Conservation (phyloP, 2,329 filamentous ascomycete genomes). For the Diaporthe ilicicola region DNA sequence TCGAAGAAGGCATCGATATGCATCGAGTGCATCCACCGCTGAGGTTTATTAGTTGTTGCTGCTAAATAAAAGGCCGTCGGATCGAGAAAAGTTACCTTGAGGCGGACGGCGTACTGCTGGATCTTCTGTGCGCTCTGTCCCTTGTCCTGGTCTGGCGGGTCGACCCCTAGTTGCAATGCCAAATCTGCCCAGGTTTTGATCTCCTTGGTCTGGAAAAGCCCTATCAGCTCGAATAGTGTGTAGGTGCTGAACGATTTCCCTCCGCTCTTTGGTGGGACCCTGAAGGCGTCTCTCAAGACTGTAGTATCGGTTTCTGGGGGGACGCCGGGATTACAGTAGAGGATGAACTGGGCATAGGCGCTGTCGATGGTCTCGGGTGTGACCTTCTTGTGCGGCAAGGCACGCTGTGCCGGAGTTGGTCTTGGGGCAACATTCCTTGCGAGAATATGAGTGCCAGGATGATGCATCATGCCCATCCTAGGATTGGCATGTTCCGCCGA, state of each 20-base stretch:
- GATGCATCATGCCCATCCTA: constrained; percentile 33
- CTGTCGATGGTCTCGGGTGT: constrained; percentile 78
- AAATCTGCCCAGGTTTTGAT: constrained; percentile 94
- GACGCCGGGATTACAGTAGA: constrained; percentile 90
- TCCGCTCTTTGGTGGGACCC: constrained; percentile 83
- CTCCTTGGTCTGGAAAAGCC: constrained; percentile 80
- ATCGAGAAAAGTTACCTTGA: constrained; percentile 73
- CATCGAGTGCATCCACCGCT: constrained; percentile 98
- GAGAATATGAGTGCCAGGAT: constrained; percentile 31
- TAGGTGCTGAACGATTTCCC: constrained; percentile 86
- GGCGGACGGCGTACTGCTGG: constrained; percentile 89
- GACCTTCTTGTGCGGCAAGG: constrained; percentile 73
- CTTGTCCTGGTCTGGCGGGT: constrained; percentile 81
- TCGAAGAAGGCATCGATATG: constrained; percentile 96
- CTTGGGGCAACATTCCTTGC: constrained; percentile 17
- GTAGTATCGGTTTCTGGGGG: constrained; percentile 73
- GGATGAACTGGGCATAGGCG: constrained; percentile 83
- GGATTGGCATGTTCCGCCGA: constrained; percentile 20
- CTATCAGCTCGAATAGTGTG: constrained; percentile 79
- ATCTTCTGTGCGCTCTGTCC: constrained; percentile 93
- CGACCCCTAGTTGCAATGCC: constrained; percentile 86
- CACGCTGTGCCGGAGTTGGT: constrained; percentile 17
- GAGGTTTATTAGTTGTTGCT: constrained; percentile 22
- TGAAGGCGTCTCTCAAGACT: constrained; percentile 78
- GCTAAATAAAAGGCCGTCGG: neutral